Evolutionary conservation across 306 rosid genomes (phyloP), one percentile per base, ranked within the genome.

Genomic region (Luffa aegyptiaca): DNA sequence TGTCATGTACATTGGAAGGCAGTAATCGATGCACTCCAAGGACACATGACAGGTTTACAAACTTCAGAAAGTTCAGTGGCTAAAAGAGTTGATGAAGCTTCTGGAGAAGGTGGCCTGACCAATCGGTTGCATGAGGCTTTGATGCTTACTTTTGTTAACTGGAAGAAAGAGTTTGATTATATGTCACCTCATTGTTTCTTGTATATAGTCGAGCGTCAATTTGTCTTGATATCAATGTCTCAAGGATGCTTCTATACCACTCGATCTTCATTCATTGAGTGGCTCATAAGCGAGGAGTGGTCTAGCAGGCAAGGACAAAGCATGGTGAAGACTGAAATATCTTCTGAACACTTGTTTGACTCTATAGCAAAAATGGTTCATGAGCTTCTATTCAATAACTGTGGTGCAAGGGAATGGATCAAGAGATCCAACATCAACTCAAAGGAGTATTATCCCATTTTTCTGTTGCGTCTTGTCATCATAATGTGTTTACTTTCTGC

Each of bases 141-240:
- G 81, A 12, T 6, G 7, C 58, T 72, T 80, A 84, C 87, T 78
- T 31, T 21, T 42, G 87, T 80, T 16, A 61, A 82, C 55, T 84
- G 89, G 90, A 56, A 0, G n/a, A 58, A 0, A 31, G 89, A 73
- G 59, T 1, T 4, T 48, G 85, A 84, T 49, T 86, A 64, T 42
- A 76, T 92, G 35, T 78, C 91, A 69, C 97, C 97, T 0, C 6
- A 36, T 81, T 87, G 92, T 79, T 88, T 88, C 84, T 39, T 92
- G 71, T 87, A 90, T 83, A 89, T 90, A 55, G 66, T 87, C 6
- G 97, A 92, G 71, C 92, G 90, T 33, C 85, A 90, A 51, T 21
- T 87, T 58, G 79, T 84, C 17, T 65, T 73, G 77, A 64, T 84
- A 44, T 84, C 85, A 8, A 20, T 16, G 66, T 36, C 65, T 58